A percentile compares a stretch with the other conserved stretches of the same genome.
Conservation (phyloP, 140 eudicot genomes). For the Ambrosia hybrid region DNA sequence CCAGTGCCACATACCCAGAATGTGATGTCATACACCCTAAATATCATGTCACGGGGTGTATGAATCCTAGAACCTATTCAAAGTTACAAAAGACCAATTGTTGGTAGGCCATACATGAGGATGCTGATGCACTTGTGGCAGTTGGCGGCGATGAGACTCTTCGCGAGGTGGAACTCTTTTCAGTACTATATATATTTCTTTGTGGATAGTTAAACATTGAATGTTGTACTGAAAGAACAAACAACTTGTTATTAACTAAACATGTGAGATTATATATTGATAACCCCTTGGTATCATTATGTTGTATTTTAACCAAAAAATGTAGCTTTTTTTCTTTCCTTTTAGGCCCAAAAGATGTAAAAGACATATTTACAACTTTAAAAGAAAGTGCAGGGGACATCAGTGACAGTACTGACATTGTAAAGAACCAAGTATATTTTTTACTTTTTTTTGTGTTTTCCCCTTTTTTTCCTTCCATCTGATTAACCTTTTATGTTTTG, state of each 20-base stretch:
- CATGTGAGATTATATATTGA: too few species aligned
- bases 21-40: too few species aligned
- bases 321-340: too few species aligned
- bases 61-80: too few species aligned
- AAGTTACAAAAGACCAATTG: constrained; percentile 19
- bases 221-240: neutral
- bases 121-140: constrained; percentile 95
- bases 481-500: constrained; percentile 26
- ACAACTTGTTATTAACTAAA: neutral
- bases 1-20: too few species aligned
- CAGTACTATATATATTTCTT: constrained; percentile 1
- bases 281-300: too few species aligned
- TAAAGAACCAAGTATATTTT: constrained; percentile 70
- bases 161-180: constrained; percentile 65
- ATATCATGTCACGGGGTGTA: too few species aligned
- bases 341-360: constrained; percentile 79
- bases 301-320: too few species aligned
- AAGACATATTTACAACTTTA: constrained; percentile 58
- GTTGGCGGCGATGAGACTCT: constrained; percentile 99
- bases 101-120: constrained; percentile 88
- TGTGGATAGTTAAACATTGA: too few species aligned
- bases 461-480: neutral
- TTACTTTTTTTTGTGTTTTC: neutral
- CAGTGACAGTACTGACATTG: constrained; percentile 46
- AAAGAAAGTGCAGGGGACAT: constrained; percentile 69